Base-by-base conservation (phyloP, 140 eudicot genomes). In the Bidens hawaiensis region DNA sequence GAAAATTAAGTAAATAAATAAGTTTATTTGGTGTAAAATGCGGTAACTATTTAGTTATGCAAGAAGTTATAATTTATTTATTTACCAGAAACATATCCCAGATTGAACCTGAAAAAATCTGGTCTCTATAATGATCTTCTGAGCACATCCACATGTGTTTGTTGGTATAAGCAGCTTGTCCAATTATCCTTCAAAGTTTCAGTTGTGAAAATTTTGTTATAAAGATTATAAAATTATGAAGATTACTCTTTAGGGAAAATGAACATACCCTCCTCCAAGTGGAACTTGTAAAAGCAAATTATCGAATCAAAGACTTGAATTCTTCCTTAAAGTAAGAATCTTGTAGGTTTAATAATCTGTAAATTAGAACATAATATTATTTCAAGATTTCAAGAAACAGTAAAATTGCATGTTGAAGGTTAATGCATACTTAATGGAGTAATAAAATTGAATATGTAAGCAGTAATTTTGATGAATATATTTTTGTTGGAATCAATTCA, bases 261-360 rank as follows among this genome's bases (percentile, higher is more conserved):
- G 62, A 74, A 28, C 87, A 72, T 94, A 94, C 99, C 99, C 99
- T 74, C 76, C 86, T 54, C 99, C 97, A 43, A 81, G 53, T 60
- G 93, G 95, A 23, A 84, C 90, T 83, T 88, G 97, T 22, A 75
- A 74, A 74, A 73, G 79, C 90, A 79, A 68, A 73, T 74, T 72
- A 61, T 83, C 75, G 16, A n/a, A 81, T 76, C 33, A 88, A 63
- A 54, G 41, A 73, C 78, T 68, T 69, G 36, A 78, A 60, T 47
- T 75, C 71, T 48, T 85, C 95, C 27, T 81, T 86, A 79, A 59
- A 85, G 75, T 88, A 85, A 26, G 90, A 81, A 42, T 85, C 97
- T 81, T 85, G 88, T 67, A 88, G 56, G 18, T 78, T 85, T 75
- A 88, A 67, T 60, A 91, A 74, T 70, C 96, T 91, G 75, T 49